Conservation (phyloP, 352 stramenopile species). For the Phytophthora cryptogea region DNA sequence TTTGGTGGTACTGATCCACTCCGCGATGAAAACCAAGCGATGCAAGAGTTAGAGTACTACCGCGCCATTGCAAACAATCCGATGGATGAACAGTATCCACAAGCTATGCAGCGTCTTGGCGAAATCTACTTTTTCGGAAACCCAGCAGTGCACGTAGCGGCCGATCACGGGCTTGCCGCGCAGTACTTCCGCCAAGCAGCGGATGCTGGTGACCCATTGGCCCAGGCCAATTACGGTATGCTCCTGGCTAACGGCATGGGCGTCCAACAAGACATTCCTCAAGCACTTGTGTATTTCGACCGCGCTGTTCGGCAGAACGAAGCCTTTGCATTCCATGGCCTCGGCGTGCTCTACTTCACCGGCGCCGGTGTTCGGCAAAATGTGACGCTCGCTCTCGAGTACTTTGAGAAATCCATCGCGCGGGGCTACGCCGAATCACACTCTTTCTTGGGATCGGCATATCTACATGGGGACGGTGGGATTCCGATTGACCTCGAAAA, state of each 20-base stretch:
- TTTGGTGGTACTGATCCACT: conserved; percentile 20
- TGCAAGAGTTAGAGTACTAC: conserved; percentile 70
- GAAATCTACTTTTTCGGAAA: conserved; percentile 82
- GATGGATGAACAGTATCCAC: conserved; percentile 58
- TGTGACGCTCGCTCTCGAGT: conserved; percentile 55
- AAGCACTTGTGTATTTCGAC: conserved; percentile 67
- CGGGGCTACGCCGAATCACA: conserved; percentile 70
- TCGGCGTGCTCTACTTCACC: conserved; percentile 67
- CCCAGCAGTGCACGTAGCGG: conserved; percentile 50
- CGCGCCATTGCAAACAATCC: conserved; percentile 61
- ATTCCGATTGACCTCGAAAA: conserved; percentile 47
- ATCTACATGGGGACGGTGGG: conserved; percentile 64
- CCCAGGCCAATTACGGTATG: conserved; percentile 75
- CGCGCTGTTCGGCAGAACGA: conserved; percentile 54
- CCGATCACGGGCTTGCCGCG: conserved; percentile 53
- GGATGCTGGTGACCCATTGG: conserved; percentile 60
- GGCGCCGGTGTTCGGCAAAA: conserved; percentile 64
- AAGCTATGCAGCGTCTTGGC: conserved; percentile 65
- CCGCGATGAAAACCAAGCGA: conserved; percentile 43
- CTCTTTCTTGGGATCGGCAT: conserved; percentile 69
- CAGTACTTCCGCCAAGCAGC: conserved; percentile 73
- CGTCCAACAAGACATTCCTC: conserved; percentile 54
- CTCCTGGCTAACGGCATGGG: conserved; percentile 74
- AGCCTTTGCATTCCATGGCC: conserved; percentile 66
- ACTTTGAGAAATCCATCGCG: conserved; percentile 63